These are phyloP conservation scores for Candida silvicultrix DNA, from an alignment of 805 yeast genomes.

Conservation along the genomic window DNA sequence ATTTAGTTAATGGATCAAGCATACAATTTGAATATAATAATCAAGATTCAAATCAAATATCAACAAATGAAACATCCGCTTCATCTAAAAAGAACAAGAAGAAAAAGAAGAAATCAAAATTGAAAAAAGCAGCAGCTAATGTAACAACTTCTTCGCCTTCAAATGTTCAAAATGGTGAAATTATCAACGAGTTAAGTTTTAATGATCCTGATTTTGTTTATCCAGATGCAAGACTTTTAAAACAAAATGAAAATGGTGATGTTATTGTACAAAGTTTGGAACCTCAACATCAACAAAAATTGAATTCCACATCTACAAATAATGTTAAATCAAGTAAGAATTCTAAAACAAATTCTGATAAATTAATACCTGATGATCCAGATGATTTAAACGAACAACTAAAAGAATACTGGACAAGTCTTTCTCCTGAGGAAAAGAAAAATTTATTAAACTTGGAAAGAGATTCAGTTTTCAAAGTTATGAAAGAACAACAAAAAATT, in stretches of 20 bases:
- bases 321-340: slow-evolving; percentile 1
- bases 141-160: no score
- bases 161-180: slow-evolving; percentile 9
- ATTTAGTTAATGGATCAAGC: background rate
- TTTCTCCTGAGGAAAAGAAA: slow-evolving; percentile 54
- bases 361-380: slow-evolving; percentile 11
- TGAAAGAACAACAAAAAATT: slow-evolving; percentile 52
- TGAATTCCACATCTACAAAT: slow-evolving; percentile 22
- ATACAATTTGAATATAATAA: slow-evolving; percentile 1
- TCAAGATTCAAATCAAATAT: background rate
- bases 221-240: slow-evolving; percentile 66
- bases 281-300: slow-evolving; percentile 25
- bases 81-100: slow-evolving; percentile 28
- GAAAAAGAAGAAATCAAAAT: slow-evolving; percentile 15
- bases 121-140: no score
- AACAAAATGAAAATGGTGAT: slow-evolving; percentile 69
- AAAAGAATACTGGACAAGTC: slow-evolving; percentile 53
- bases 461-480: slow-evolving; percentile 57
- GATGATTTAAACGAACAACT: slow-evolving; percentile 18
- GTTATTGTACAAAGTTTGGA: slow-evolving; percentile 54
- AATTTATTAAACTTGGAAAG: slow-evolving; percentile 61
- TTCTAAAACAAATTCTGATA: slow-evolving; percentile 2
- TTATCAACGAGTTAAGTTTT: slow-evolving; percentile 34
- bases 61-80: background rate
- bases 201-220: slow-evolving; percentile 56